Evolutionary conservation across 495 filamentous ascomycete species (phyloP), one percentile per base, ranked within the genome.

Genomic region (Gamarada debralockiae): DNA sequence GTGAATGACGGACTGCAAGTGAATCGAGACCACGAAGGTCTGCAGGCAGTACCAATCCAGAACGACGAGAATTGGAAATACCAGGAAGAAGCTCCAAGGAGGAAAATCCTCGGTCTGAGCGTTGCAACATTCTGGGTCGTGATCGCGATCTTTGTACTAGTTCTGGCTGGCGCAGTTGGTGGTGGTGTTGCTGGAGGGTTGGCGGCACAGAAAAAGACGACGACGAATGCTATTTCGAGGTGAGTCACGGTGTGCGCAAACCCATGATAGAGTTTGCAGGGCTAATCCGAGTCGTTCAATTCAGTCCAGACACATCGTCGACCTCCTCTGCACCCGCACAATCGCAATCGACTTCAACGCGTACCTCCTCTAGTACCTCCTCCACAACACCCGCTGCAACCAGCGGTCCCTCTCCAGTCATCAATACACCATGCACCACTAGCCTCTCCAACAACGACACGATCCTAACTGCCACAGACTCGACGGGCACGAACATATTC

Each of bases 111-210:
- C 8, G 68, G 68, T 3, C 59, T 71, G 8, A 52, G 65, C n/a
- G 59, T 68, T 7, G 51, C 55, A 7, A 5, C 58, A 1, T 71
- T 70, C 34, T 71, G 68, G 68, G 31, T 47, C 3, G 9, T 66
- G 5, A 24, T 70, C 40, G 41, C 66, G 7, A 22, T 57, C 5
- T 23, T 67, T 15, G 39, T 64, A 14, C 31, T 70, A 8, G 42
- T 68, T 33, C 41, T 69, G 10, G 65, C 68, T 1, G 68, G 38
- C 1, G 64, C 27, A 3, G 63, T 71, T 15, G 68, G 65, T 8
- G 67, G 67, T 36, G 67, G 65, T 3, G 54, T 71, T 17, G 66
- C 56, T 27, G 62, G 64, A 6, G 64, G 64, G 12, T 50, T 70
- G 18, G 55, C 44, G 9, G 55, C 57, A 24, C 60, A 59, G 22